Conservation (phyloP, 1,139 yeast species). For the Lodderomyces jiufengensis region DNA sequence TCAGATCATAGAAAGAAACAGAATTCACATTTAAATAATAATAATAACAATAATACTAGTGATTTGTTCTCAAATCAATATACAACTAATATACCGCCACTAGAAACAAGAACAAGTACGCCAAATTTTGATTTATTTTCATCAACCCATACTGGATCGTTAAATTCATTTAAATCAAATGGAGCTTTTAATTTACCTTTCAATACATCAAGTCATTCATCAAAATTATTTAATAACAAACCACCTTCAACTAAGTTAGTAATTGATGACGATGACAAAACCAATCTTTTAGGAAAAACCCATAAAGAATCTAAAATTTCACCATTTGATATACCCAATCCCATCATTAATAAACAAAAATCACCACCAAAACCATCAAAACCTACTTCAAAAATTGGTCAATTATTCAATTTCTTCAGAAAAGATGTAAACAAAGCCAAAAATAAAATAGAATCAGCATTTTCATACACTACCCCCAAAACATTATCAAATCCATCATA, state of each 20-base stretch:
- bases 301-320: neutral
- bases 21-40: neutral
- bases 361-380: slow-evolving; percentile 3
- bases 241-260: slow-evolving; percentile 3
- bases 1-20: slow-evolving; percentile 8
- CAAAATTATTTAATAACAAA: slow-evolving; percentile 6
- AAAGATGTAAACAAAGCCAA: neutral
- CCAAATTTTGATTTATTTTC: slow-evolving; percentile 5
- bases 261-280: neutral
- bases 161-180: neutral
- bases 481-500: slow-evolving; percentile 14
- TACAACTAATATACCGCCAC: too few relatives aligned
- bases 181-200: neutral
- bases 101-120: neutral
- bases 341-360: slow-evolving; percentile 12
- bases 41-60: neutral
- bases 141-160: slow-evolving; percentile 3
- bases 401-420: slow-evolving; percentile 9
- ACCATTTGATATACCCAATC: slow-evolving; percentile 1
- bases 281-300: neutral
- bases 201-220: neutral
- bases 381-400: slow-evolving; percentile 29
- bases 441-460: neutral
- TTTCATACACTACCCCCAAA: slow-evolving; percentile 12
- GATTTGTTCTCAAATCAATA: too few relatives aligned